A percentile compares a stretch with the other conserved stretches of the same genome.
phyloP scores from a whole-genome alignment of 768 basidiomycete genomes.

The Leccinum rimulosum region DNA sequence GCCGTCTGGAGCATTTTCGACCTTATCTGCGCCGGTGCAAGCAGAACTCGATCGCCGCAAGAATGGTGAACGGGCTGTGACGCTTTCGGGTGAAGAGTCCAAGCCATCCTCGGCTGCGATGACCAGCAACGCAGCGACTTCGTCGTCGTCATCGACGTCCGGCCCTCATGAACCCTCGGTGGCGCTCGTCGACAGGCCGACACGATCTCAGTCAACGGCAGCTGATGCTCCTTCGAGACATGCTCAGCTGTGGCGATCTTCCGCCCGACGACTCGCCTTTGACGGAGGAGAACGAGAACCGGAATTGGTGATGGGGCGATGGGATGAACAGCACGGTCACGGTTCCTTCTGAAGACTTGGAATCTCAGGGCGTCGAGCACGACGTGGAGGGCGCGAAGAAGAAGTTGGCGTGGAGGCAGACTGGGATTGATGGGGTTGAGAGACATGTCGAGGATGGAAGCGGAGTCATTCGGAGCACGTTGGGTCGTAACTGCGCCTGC shows the following conservation, averaged over 20 bases:
- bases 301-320: slow-evolving; percentile 75
- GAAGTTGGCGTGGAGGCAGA: slow-evolving; percentile 39
- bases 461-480: slow-evolving; percentile 40
- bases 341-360: slow-evolving; percentile 66
- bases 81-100: slow-evolving; percentile 62
- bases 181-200: slow-evolving; percentile 80
- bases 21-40: slow-evolving; percentile 39
- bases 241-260: slow-evolving; percentile 56
- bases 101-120: slow-evolving; percentile 31
- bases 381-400: slow-evolving; percentile 43
- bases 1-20: slow-evolving; percentile 27
- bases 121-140: not conserved
- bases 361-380: slow-evolving; percentile 22
- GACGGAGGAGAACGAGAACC: slow-evolving; percentile 47
- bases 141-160: slow-evolving; percentile 27
- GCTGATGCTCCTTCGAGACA: slow-evolving; percentile 71
- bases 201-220: slow-evolving; percentile 85
- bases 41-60: slow-evolving; percentile 34
- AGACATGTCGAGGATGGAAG: slow-evolving; percentile 69
- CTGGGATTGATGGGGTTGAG: slow-evolving; percentile 70
- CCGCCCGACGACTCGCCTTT: slow-evolving; percentile 23
- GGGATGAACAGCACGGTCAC: slow-evolving; percentile 72
- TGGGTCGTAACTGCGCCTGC: slow-evolving; percentile 17
- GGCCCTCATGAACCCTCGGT: slow-evolving; percentile 41
- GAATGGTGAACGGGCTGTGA: slow-evolving; percentile 67